These are phyloP conservation scores for Ceratocystis destructans DNA, from an alignment of 2,329 filamentous ascomycete species.

Conservation along the genomic window DNA sequence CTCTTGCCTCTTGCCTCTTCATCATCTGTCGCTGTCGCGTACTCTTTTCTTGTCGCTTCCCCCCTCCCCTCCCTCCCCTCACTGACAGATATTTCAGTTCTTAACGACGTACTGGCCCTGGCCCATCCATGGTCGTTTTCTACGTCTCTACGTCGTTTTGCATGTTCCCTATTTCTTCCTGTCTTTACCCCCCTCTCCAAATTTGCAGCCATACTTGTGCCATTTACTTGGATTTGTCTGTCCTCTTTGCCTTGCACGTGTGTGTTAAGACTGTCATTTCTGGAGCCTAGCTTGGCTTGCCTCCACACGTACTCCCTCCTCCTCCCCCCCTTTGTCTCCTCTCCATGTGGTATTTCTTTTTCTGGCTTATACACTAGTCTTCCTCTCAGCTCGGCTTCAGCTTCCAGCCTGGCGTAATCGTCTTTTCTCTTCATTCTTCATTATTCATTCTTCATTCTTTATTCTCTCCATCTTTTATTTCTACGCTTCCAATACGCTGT, in stretches of 20 bases:
- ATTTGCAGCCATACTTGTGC: background rate
- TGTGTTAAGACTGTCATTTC: background rate
- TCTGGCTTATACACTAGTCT: background rate
- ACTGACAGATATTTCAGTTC: background rate
- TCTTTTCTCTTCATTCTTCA: background rate
- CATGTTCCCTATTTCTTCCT: background rate
- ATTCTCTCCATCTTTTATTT: background rate
- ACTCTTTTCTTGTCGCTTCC: conserved; percentile 4
- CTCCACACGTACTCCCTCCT: background rate
- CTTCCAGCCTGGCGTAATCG: background rate
- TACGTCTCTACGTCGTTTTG: background rate
- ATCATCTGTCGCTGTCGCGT: background rate
- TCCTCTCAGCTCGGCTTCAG: background rate
- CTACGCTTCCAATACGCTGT: too few species aligned
- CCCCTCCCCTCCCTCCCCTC: too few species aligned
- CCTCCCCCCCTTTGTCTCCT: background rate
- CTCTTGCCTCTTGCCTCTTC: background rate
- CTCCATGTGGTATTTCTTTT: background rate
- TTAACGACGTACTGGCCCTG: background rate
- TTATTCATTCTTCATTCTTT: background rate
- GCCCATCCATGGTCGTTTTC: background rate
- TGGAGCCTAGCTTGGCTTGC: background rate
- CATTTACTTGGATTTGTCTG: background rate
- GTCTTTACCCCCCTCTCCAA: background rate
- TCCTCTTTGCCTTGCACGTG: background rate